Base-by-base conservation (phyloP, 2,329 filamentous ascomycete species). In the Aspergillus spinulosporus region DNA sequence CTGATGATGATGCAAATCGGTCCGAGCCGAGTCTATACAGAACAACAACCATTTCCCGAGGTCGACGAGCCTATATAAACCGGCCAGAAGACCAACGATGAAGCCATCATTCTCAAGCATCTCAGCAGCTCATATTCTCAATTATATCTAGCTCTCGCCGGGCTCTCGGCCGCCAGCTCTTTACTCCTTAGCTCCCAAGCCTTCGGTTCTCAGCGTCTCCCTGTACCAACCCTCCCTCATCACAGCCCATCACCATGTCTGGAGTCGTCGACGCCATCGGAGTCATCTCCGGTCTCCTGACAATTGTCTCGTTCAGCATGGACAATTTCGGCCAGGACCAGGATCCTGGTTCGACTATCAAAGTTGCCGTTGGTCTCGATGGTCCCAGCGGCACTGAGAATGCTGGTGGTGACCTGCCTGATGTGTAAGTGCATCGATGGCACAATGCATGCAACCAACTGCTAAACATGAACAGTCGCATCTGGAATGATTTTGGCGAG, bases 331-430 rank as follows among this genome's bases (percentile, higher is more conserved):
- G 15, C 11, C 11, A 15, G 15, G 43, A 9, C 5, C 34, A 4
- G 11, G 54, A 57, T 4, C 48, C 56, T 11, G 56, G 56, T 40
- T 54, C 56, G 28, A 58, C 56, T 4, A 54, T 58, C 45, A 58
- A 58, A 51, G 42, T 58, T 31, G 56, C 56, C 26, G 56, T 58
- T n/a, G 56, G 40, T 26, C 51, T 58, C 26, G 56, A 58, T 31
- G 43, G 43, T 12, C 39, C 39, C 39, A 15, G 29, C 40, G 56
- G 56, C 2, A 45, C 56, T 7, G 31, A 31, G 26, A 26, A 58
- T n/a, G 56, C 56, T 29, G 56, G 56, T 14, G 56, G 56, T 15
- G 56, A 58, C 15, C 56, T 58, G 0, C 56, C 50, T 11, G 56
- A 58, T 34, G 28, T 58, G 56, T 54, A 58, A 31, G 50, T 7